These are phyloP conservation scores for Diophrys appendiculata DNA, from an alignment of 73 alveolate species.

Conservation along the genomic window DNA sequence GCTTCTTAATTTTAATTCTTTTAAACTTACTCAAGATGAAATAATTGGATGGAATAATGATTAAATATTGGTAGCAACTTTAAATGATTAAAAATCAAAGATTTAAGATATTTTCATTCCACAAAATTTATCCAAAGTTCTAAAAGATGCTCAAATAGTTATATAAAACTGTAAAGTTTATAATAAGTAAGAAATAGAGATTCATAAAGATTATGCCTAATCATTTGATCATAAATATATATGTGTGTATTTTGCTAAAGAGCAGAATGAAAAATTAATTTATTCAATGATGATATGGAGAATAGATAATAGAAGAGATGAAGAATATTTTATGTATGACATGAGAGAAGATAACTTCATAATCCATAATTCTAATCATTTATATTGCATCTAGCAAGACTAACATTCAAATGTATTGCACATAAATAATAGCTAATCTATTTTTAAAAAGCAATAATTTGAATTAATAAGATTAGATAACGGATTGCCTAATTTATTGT, in stretches of 20 bases:
- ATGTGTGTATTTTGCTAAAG: not conserved
- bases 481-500: not conserved
- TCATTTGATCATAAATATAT: not conserved
- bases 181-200: not conserved
- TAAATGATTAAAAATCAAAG: not conserved
- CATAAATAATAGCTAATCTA: not conserved
- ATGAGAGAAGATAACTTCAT: not conserved
- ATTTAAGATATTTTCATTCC: too few species aligned
- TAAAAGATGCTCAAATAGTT: not conserved
- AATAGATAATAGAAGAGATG: not conserved
- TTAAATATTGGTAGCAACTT: not conserved
- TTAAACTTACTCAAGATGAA: not conserved
- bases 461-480: not conserved
- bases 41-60: not conserved
- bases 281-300: not conserved
- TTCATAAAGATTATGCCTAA: not conserved
- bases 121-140: too few species aligned
- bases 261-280: not conserved
- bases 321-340: not conserved
- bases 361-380: not conserved
- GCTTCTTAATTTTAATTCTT: too few species aligned
- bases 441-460: too few species aligned
- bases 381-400: not conserved
- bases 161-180: not conserved
- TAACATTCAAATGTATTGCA: too few species aligned